A percentile compares a stretch with the other conserved stretches of the same genome.
These are phyloP conservation scores for Trichoderma orchidacearum DNA, from an alignment of 495 filamentous ascomycete genomes.

Conservation along the genomic window DNA sequence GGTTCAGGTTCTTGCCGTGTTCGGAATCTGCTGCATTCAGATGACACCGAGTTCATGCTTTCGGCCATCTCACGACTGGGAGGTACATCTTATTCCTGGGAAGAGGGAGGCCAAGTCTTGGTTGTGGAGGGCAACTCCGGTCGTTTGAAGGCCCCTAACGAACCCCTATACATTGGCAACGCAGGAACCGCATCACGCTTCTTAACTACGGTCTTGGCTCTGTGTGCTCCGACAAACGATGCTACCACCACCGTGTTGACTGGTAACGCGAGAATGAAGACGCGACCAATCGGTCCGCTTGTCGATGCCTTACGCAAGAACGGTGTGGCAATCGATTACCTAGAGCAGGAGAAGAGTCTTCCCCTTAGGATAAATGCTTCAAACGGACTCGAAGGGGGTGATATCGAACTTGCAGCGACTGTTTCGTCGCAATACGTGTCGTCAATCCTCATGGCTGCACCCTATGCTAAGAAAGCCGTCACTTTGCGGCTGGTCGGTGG, in stretches of 20 bases:
- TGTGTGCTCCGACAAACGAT: constrained; percentile 52
- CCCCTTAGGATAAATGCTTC: constrained; percentile 73
- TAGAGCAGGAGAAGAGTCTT: constrained; percentile 67
- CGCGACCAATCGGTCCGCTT: constrained; percentile 83
- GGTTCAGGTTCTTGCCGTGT: constrained; percentile 78
- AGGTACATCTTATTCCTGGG: constrained; percentile 90
- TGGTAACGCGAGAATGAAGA: constrained; percentile 93
- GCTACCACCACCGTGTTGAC: constrained; percentile 62
- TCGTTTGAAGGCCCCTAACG: constrained; percentile 57
- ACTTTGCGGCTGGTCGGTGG: constrained; percentile 82
- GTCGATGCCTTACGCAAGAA: constrained; percentile 82
- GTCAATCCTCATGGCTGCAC: constrained; percentile 90
- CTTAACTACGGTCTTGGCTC: constrained; percentile 79
- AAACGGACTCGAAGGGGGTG: constrained; percentile 78
- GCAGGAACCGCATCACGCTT: constrained; percentile 94
- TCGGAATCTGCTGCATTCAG: constrained; percentile 85
- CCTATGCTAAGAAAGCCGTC: constrained; percentile 87
- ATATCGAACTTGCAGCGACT: constrained; percentile 83
- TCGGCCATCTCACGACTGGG: constrained; percentile 70
- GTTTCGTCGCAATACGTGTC: constrained; percentile 97
- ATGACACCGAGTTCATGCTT: constrained; percentile 95
- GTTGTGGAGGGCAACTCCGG: constrained; percentile 87
- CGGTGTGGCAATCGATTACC: constrained; percentile 68
- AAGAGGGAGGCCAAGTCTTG: constrained; percentile 79
- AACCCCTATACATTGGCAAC: constrained; percentile 86